phyloP scores from a whole-genome alignment of 1,284 basidiomycete species.

The Sanghuangporus weigelae region DNA sequence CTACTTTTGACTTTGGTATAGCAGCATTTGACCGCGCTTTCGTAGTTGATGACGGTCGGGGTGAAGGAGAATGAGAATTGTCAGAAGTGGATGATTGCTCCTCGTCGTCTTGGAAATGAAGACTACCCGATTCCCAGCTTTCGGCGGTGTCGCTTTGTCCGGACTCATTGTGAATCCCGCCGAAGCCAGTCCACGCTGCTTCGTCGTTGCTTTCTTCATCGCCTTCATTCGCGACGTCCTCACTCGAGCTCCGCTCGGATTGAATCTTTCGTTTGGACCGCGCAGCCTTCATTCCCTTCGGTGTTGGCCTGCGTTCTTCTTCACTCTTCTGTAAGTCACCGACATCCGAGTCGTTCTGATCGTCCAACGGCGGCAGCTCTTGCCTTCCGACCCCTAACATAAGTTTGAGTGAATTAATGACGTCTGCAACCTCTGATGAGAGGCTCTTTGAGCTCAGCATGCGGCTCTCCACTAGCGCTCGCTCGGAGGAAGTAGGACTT shows the following conservation, averaged over 20 bases:
- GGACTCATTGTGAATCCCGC: slow-evolving; percentile 25
- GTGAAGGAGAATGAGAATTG: slow-evolving; percentile 4
- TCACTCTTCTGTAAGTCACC: slow-evolving; percentile 21
- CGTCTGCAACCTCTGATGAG: slow-evolving; percentile 52
- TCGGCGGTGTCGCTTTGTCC: slow-evolving; percentile 19
- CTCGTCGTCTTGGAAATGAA: slow-evolving; percentile 26
- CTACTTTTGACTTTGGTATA: slow-evolving; percentile 9
- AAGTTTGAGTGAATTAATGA: slow-evolving; percentile 46
- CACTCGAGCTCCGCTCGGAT: slow-evolving; percentile 22
- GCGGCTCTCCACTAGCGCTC: slow-evolving; percentile 64
- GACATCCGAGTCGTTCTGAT: slow-evolving; percentile 21
- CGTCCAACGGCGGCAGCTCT: slow-evolving; percentile 20
- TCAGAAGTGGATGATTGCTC: slow-evolving; percentile 20
- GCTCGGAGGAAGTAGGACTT: slow-evolving; percentile 29
- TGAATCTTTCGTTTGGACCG: slow-evolving; percentile 19
- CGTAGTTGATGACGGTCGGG: slow-evolving; percentile 17
- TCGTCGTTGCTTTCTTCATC: slow-evolving; percentile 13
- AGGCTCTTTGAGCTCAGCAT: slow-evolving; percentile 75
- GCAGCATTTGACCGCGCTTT: slow-evolving; percentile 17
- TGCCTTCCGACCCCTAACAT: slow-evolving; percentile 35
- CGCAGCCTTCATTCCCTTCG: slow-evolving; percentile 23
- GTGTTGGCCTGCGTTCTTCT: slow-evolving; percentile 22
- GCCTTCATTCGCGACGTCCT: slow-evolving; percentile 12
- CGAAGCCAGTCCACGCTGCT: slow-evolving; percentile 13
- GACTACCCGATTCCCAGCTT: slow-evolving; percentile 40